phyloP scores from a whole-genome alignment of 306 rosid genomes.

The Rosa multiflora region DNA sequence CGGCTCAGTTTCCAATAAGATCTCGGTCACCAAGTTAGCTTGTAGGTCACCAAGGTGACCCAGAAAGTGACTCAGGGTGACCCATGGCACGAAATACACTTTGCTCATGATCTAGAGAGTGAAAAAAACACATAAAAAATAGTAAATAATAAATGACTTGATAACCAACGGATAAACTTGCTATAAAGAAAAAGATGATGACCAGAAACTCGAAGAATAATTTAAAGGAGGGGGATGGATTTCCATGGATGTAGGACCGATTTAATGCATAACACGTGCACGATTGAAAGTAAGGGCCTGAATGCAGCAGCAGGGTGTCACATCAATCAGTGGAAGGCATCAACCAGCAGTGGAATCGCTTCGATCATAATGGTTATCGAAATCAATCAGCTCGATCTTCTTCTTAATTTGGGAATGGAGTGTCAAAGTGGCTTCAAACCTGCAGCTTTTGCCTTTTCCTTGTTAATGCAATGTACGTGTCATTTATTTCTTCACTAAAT shows the following conservation, averaged over 20 bases:
- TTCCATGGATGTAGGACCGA: slow-evolving; percentile 22
- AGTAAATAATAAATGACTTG: too few relatives aligned
- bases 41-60: too few relatives aligned
- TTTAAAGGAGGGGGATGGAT: neutral
- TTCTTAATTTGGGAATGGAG: neutral
- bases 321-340: slow-evolving; percentile 12
- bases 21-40: too few relatives aligned
- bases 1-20: too few relatives aligned
- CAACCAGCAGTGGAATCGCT: neutral
- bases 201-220: neutral
- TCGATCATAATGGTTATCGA: neutral
- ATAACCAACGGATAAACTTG: too few relatives aligned
- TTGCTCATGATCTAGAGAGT: too few relatives aligned
- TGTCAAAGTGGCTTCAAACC: neutral
- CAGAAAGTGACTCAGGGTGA: too few relatives aligned
- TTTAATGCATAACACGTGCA: slow-evolving; percentile 27
- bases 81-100: too few relatives aligned
- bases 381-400: neutral
- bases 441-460: neutral
- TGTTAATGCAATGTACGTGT: neutral
- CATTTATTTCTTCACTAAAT: neutral
- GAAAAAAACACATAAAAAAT: too few relatives aligned
- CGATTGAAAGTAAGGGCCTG: slow-evolving; percentile 4
- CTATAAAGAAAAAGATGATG: neutral
- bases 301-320: slow-evolving; percentile 19